Conservation (phyloP, 441 rosid genomes). For the Croton laevigatus region DNA sequence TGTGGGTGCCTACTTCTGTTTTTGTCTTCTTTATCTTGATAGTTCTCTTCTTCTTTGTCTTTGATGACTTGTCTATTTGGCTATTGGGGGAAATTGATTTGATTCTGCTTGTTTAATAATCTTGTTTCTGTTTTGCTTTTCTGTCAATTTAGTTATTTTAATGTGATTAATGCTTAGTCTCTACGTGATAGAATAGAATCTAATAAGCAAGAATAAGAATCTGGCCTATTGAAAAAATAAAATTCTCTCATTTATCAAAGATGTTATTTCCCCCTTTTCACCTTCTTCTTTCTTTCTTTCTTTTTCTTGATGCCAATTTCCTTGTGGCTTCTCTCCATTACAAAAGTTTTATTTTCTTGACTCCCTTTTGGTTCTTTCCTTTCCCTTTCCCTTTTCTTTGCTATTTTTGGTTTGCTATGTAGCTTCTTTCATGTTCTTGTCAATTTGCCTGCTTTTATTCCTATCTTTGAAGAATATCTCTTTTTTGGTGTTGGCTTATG, state of each 20-base stretch:
- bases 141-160: neutral
- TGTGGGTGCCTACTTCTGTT: neutral
- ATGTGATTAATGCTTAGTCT: slow-evolving; percentile 9
- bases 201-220: slow-evolving; percentile 13
- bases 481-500: neutral
- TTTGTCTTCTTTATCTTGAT: neutral
- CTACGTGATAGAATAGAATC: slow-evolving; percentile 10
- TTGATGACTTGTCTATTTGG: neutral
- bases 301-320: slow-evolving; percentile 23
- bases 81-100: neutral
- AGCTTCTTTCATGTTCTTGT: slow-evolving; percentile 7
- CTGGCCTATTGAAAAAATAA: neutral
- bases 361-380: slow-evolving; percentile 16
- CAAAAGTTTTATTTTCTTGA: slow-evolving; percentile 24
- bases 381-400: neutral
- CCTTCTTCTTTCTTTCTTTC: neutral
- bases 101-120: slow-evolving; percentile 1
- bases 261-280: slow-evolving; percentile 6
- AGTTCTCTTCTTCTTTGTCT: neutral
- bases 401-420: neutral
- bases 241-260: slow-evolving; percentile 7
- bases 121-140: neutral
- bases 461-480: neutral
- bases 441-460: slow-evolving; percentile 13
- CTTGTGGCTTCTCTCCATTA: slow-evolving; percentile 13